Evolutionary conservation across 2,329 filamentous ascomycete genomes (phyloP), one percentile per base, ranked within the genome.

Genomic region (Teratosphaeria pseudoeucalypti): DNA sequence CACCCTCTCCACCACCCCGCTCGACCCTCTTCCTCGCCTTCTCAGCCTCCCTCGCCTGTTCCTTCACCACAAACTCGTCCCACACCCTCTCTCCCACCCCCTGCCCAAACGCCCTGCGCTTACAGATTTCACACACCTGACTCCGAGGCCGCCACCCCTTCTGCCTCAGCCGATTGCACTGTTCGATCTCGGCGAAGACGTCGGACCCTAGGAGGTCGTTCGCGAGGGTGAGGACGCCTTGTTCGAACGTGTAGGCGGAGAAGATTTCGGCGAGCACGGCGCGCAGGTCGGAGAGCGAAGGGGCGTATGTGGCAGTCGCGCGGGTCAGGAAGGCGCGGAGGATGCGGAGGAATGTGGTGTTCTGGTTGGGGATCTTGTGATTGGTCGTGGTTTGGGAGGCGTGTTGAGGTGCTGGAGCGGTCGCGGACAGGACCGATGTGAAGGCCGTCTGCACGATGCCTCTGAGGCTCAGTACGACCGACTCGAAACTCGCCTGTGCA

Each of bases 221-320:
- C 0, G 94, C 90, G 2, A 99, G 82, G 1, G 83, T 81, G 23
- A 99, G 81, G 16, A 99, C 89, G 0, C 89, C 92, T 72, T 92
- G 89, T 73, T 99, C 94, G 71, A 97, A 96, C 0, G 91, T 87
- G 71, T 99, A 99, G 0, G 94, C 92, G 0, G 92, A 86, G 75
- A 99, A 97, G 58, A 99, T 92, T 12, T 92, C 94, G 0, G 85
- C 80, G 1, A 99, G 82, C 0, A 97, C 92, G 6, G 84, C 83
- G 53, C 94, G 87, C 2, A 99, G 81, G 70, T 97, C 91, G 1
- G 90, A 87, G 1, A 99, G 79, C 12, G 89, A 95, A 0, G 94
- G 92, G 0, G 91, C 95, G 19, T 87, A 85, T 27, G 84, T 82
- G 55, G 34, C 34, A 0, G 90, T 88, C 0, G 92, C 92, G 54